Evolutionary conservation across 2,329 filamentous ascomycete genomes (phyloP).

Genomic region (Phialocephala sp.): DNA sequence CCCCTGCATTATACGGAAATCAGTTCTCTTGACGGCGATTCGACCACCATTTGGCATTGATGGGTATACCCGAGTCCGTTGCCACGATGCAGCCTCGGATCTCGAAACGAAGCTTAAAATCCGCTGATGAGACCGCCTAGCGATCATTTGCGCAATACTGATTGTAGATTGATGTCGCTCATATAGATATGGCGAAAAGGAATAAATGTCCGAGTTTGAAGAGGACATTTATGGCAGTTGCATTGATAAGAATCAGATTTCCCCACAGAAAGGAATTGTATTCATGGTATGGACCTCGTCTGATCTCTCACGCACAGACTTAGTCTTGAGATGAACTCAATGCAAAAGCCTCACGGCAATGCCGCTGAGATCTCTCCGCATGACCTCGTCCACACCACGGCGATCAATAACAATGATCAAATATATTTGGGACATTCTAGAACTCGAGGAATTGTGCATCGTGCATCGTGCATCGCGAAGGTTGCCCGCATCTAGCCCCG

Average conservation of each 20-base stretch:
- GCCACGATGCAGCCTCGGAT: constrained; percentile 14
- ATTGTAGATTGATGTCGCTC: constrained; percentile 12
- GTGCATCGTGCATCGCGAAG: constrained; percentile 3
- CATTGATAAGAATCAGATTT: constrained; percentile 20
- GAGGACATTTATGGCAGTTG: constrained; percentile 23
- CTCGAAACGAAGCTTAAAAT: constrained; percentile 16
- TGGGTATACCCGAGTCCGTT: constrained; percentile 3
- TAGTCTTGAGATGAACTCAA: constrained; percentile 20
- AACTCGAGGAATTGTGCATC: not conserved
- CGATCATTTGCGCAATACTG: constrained; percentile 16
- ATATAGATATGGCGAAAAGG: constrained; percentile 16
- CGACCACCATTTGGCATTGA: constrained; percentile 7
- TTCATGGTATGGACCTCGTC: constrained; percentile 16
- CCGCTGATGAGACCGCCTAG: constrained; percentile 22
- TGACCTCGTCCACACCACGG: not conserved
- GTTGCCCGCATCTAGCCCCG: not conserved
- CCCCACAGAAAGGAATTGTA: constrained; percentile 20
- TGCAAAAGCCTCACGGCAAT: constrained; percentile 10
- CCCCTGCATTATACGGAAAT: constrained; percentile 18
- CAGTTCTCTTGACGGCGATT: not conserved
- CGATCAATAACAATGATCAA: constrained; percentile 9
- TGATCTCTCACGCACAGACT: constrained; percentile 22
- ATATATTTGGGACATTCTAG: constrained; percentile 4
- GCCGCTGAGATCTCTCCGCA: not conserved
- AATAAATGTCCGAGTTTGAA: constrained; percentile 22